These are phyloP conservation scores for Calycina herbarum DNA, from an alignment of 2,329 filamentous ascomycete genomes.

Conservation along the genomic window DNA sequence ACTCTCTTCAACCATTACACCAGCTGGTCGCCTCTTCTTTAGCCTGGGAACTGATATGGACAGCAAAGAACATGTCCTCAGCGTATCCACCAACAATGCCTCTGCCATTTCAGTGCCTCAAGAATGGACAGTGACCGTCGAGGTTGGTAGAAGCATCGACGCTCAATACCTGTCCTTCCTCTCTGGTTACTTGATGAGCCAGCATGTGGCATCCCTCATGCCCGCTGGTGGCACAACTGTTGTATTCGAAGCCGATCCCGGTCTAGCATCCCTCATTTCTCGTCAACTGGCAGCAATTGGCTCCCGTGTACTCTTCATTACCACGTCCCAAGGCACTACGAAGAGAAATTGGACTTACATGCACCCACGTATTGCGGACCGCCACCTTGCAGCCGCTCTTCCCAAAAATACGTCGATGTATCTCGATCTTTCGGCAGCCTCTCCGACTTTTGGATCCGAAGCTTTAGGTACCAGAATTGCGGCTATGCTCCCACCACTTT, in stretches of 20 bases:
- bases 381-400: background rate
- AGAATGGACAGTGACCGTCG: background rate
- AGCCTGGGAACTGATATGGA: background rate
- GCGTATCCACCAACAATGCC: background rate
- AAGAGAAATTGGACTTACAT: background rate
- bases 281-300: background rate
- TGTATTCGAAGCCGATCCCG: background rate
- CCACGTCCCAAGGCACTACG: background rate
- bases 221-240: background rate
- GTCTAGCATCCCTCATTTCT: background rate
- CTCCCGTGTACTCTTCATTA: background rate
- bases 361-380: background rate
- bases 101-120: background rate
- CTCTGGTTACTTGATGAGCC: background rate
- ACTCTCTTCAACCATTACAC: conserved; percentile 10
- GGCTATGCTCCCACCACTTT: background rate
- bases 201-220: background rate
- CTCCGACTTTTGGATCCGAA: background rate
- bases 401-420: background rate
- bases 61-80: background rate
- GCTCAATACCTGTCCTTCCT: background rate
- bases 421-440: background rate
- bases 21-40: conserved; percentile 13
- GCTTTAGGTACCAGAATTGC: background rate
- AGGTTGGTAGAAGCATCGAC: background rate